A percentile compares a stretch with the other conserved stretches of the same genome.
Evolutionary conservation across 2,329 filamentous ascomycete genomes (phyloP).

Genomic region (Fusarium torulosum): DNA sequence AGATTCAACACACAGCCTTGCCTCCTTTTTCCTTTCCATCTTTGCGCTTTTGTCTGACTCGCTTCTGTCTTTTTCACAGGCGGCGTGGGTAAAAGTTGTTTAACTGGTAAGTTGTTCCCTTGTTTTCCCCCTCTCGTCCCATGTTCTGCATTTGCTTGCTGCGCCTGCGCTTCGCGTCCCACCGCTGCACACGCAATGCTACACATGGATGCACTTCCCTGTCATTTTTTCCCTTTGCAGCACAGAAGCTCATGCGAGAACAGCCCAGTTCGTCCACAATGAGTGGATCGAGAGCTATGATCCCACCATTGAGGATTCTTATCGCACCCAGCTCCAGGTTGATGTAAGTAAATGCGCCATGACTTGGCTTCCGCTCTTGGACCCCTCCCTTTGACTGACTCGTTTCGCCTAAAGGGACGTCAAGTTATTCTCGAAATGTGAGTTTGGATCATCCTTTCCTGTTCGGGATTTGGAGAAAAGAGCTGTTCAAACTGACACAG

Average conservation of each 20-base stretch:
- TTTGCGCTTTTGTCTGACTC: conserved; percentile 50
- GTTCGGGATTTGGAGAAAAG: conserved; percentile 31
- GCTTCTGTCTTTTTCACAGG: conserved; percentile 62
- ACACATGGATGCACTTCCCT: conserved; percentile 23
- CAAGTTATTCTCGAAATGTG: conserved; percentile 93
- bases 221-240: conserved; percentile 20
- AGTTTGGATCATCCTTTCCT: conserved; percentile 50
- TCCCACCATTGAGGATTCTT: conserved; percentile 83
- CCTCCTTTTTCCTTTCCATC: conserved; percentile 7
- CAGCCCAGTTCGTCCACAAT: conserved; percentile 93
- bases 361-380: conserved; percentile 18
- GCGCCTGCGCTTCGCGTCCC: conserved; percentile 12
- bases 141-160: conserved; percentile 22
- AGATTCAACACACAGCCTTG: conserved; percentile 10
- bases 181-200: conserved; percentile 29
- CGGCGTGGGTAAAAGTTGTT: conserved; percentile 91
- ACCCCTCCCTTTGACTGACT: conserved; percentile 49
- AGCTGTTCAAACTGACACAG: conserved; percentile 40
- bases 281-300: conserved; percentile 93
- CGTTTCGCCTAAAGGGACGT: conserved; percentile 73
- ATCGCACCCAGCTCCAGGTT: conserved; percentile 80
- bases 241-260: conserved; percentile 39
- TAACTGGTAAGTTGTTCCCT: conserved; percentile 75
- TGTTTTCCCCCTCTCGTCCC: conserved; percentile 13
- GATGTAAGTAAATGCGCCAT: conserved; percentile 73